Conservation (phyloP, 306 rosid genomes). For the Myrica gale region DNA sequence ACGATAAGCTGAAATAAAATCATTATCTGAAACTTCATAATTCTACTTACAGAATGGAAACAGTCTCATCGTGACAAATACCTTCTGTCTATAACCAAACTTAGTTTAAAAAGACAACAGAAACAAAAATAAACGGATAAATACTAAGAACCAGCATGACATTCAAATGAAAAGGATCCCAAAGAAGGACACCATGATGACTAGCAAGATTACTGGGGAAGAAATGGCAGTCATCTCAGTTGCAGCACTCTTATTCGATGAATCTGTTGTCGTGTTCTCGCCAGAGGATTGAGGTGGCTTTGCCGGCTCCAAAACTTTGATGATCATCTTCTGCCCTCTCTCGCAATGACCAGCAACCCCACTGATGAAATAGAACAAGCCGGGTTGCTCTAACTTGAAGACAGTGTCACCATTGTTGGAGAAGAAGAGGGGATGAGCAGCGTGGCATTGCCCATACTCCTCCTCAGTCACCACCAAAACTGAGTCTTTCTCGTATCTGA, state of each 20-base stretch:
- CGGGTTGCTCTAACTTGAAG: conserved; percentile 46
- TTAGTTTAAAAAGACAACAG: too few species aligned
- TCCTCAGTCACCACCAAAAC: conserved; percentile 72
- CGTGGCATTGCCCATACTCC: conserved; percentile 60
- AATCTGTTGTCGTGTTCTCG: conserved; percentile 16
- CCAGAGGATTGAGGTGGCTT: conserved; percentile 36
- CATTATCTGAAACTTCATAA: too few species aligned
- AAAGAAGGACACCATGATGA: conserved; percentile 20
- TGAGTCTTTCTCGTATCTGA: conserved; percentile 65
- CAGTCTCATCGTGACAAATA: too few species aligned
- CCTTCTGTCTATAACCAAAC: too few species aligned
- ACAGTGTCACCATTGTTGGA: conserved; percentile 55
- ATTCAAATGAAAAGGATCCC: conserved; percentile 30
- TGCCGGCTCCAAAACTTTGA: conserved; percentile 62
- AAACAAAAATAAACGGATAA: neutral
- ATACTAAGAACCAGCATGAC: neutral
- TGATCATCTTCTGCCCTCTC: conserved; percentile 66
- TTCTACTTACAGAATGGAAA: too few species aligned
- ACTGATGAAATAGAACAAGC: conserved; percentile 82
- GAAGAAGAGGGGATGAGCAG: conserved; percentile 60
- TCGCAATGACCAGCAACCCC: conserved; percentile 74
- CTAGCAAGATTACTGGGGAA: conserved; percentile 17
- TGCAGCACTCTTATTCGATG: conserved; percentile 24
- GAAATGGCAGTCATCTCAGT: conserved; percentile 16
- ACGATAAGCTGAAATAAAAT: too few species aligned